Evolutionary conservation across 2,329 filamentous ascomycete species (phyloP).

Genomic region (Colletotrichum sp.): DNA sequence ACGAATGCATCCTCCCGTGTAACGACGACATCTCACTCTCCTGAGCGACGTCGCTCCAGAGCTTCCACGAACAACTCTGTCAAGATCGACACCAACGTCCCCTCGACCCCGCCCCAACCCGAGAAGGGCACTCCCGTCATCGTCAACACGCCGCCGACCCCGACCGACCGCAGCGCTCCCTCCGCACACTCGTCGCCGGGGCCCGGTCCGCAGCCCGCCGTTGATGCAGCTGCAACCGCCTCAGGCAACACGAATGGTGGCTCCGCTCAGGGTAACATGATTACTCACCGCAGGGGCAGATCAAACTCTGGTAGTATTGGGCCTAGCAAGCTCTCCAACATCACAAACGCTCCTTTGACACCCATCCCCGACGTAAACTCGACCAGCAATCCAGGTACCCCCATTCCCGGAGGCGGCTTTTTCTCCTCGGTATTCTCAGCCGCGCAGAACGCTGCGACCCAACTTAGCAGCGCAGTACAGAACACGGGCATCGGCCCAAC

Average conservation of each 20-base stretch:
- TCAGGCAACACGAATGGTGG: slow-evolving; percentile 53
- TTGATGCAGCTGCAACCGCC: slow-evolving; percentile 27
- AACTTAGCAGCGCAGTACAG: slow-evolving; percentile 74
- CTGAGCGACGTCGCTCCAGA: slow-evolving; percentile 14
- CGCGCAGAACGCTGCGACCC: slow-evolving; percentile 87
- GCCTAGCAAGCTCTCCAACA: slow-evolving; percentile 88
- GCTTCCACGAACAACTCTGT: slow-evolving; percentile 11
- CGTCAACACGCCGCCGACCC: slow-evolving; percentile 70
- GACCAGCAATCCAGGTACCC: slow-evolving; percentile 43
- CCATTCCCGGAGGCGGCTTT: slow-evolving; percentile 71
- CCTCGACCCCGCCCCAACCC: slow-evolving; percentile 18
- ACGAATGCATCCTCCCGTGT: slow-evolving; percentile 6
- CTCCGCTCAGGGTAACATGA: slow-evolving; percentile 72
- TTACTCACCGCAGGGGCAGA: slow-evolving; percentile 64
- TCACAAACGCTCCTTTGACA: slow-evolving; percentile 73
- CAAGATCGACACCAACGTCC: slow-evolving; percentile 28
- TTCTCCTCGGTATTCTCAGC: slow-evolving; percentile 94
- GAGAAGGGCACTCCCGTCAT: slow-evolving; percentile 57
- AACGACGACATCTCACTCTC: slow-evolving; percentile 16
- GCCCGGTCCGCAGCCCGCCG: slow-evolving; percentile 16
- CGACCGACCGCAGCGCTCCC: slow-evolving; percentile 46
- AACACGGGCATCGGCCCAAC: slow-evolving; percentile 60
- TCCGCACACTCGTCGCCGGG: slow-evolving; percentile 1
- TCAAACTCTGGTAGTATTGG: slow-evolving; percentile 60
- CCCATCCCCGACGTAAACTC: slow-evolving; percentile 73